Evolutionary conservation across 1,284 basidiomycete species (phyloP).

Genomic region (Malassezia yamatoensis): DNA sequence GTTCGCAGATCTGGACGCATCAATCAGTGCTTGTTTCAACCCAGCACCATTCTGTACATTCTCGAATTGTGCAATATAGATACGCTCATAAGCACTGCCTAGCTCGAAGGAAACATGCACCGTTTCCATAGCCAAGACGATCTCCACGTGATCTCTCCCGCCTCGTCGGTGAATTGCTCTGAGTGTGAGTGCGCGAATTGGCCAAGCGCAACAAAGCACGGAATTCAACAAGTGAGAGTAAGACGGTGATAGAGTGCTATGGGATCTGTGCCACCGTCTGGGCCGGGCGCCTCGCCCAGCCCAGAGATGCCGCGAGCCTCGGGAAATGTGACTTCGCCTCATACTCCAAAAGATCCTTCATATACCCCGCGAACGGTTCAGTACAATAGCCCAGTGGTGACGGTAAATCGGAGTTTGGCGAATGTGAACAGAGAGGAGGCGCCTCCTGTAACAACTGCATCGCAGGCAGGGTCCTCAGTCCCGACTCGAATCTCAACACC

Average conservation of each 20-base stretch:
- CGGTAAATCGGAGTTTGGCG: conserved; percentile 5
- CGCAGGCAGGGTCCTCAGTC: neutral
- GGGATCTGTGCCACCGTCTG: conserved; percentile 4
- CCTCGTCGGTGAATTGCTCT: neutral
- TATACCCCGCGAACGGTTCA: conserved; percentile 11
- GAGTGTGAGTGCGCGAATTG: neutral
- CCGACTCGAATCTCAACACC: neutral
- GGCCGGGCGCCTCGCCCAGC: conserved; percentile 1
- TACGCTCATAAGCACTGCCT: neutral
- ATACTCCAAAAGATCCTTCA: neutral
- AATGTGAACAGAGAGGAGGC: neutral
- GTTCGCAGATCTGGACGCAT: conserved; percentile 7
- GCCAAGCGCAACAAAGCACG: conserved; percentile 1
- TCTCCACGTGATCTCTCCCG: conserved; percentile 5
- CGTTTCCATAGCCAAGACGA: conserved; percentile 7
- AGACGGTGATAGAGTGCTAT: neutral
- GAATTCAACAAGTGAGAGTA: neutral
- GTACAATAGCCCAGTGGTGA: conserved; percentile 11
- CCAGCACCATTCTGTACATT: conserved; percentile 9
- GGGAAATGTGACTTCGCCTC: neutral
- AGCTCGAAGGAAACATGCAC: conserved; percentile 8
- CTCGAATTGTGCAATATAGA: conserved; percentile 14
- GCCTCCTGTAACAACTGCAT: neutral
- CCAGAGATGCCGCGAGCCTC: neutral
- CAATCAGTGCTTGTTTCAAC: conserved; percentile 11